These are phyloP conservation scores for Sarcodon aspratus DNA, from an alignment of 768 basidiomycete species.

Conservation along the genomic window DNA sequence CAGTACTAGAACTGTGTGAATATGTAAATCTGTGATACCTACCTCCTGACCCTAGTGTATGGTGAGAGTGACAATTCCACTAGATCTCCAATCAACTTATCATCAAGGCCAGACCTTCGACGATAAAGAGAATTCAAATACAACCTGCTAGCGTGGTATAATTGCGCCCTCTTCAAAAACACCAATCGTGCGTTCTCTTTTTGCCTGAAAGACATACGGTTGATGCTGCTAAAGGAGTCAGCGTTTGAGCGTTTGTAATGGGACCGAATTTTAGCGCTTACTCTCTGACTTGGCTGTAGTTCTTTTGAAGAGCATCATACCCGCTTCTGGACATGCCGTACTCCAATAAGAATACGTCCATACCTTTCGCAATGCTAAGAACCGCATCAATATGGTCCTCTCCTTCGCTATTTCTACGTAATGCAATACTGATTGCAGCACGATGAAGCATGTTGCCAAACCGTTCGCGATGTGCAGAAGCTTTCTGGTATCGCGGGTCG, in stretches of 20 bases:
- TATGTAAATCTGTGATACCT: slow-evolving; percentile 21
- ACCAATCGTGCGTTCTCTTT: slow-evolving; percentile 66
- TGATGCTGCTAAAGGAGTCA: slow-evolving; percentile 30
- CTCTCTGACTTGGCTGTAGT: slow-evolving; percentile 52
- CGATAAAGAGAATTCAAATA: slow-evolving; percentile 74
- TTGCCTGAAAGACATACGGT: slow-evolving; percentile 60
- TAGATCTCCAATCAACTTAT: slow-evolving; percentile 53
- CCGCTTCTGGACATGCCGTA: slow-evolving; percentile 52
- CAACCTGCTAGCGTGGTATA: slow-evolving; percentile 65
- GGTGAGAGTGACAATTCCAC: slow-evolving; percentile 69
- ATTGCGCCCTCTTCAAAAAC: slow-evolving; percentile 66
- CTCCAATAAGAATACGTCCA: slow-evolving; percentile 65
- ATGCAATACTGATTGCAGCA: slow-evolving; percentile 40
- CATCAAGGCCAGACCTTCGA: slow-evolving; percentile 62
- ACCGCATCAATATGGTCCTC: slow-evolving; percentile 88
- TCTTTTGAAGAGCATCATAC: slow-evolving; percentile 57
- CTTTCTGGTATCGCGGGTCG: slow-evolving; percentile 66
- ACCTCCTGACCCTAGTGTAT: slow-evolving; percentile 73
- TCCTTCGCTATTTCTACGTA: slow-evolving; percentile 48
- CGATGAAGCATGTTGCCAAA: slow-evolving; percentile 59
- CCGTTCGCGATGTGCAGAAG: slow-evolving; percentile 40
- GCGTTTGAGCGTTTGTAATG: background rate
- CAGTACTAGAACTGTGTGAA: background rate
- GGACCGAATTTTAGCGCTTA: slow-evolving; percentile 17
- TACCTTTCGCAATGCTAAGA: slow-evolving; percentile 55